Evolutionary conservation across 2,329 filamentous ascomycete genomes (phyloP), one percentile per base, ranked within the genome.

Genomic region (Trichophyton equinum): DNA sequence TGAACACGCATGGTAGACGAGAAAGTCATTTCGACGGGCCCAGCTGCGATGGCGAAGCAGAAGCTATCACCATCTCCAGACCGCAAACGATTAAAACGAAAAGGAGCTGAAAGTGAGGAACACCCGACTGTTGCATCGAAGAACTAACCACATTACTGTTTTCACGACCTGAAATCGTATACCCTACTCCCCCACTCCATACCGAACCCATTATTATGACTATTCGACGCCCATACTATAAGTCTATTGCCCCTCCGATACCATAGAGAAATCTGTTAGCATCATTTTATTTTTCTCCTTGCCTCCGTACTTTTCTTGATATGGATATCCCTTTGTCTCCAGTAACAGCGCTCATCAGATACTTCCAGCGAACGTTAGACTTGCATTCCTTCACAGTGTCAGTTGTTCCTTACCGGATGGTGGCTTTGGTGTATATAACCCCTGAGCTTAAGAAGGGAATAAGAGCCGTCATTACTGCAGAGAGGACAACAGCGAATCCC

Each of bases 41-140:
- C 46, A 33, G 44, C 33, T 42, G 8, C 44, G 15, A 36, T 33
- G n/a, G 11, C 51, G 27, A 55, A 55, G 49, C 36, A 55, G 15
- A 20, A 53, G 6, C 4, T 30, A 20, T 55, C 51, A 40, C 62
- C n/a, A 49, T 65, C 64, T 36, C 58, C 64, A n/a, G 57, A 66
- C 8, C 64, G 62, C 56, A 73, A 73, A 62, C 72, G 69, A 55
- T 61, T 73, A 53, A 74, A 74, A 62, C 71, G 72, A 55, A 74
- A 74, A 63, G 68, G 66, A 22, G 62, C 64, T 9, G 53, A 60
- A n/a, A 22, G 67, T 63, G 25, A 65, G 7, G 56, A 11, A 42
- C 25, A n/a, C 33, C 9, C 36, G 27, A 33, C 6, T 13, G n/a
- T 27, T 36, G n/a, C 6, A 27, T 27, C 51, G n/a, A 33, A 33